Conservation (phyloP, 2,329 filamentous ascomycete genomes). For the Penicillium hesseltinei region DNA sequence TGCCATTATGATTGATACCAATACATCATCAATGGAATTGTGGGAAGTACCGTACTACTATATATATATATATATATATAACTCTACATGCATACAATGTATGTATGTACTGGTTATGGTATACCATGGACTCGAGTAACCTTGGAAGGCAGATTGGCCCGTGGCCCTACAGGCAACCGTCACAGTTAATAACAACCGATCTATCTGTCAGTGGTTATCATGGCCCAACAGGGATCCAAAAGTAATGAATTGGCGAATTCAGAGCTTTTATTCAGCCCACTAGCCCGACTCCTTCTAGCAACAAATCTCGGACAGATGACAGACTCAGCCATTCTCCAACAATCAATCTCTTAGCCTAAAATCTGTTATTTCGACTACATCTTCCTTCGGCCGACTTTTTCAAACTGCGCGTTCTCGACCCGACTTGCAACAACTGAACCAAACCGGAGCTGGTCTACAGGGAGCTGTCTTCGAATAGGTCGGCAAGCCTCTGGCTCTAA, state of each 20-base stretch:
- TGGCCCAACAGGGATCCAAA: no score
- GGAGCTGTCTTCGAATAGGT: slow-evolving; percentile 10
- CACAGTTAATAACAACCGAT: no score
- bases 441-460: slow-evolving; percentile 13
- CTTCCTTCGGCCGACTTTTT: slow-evolving; percentile 2
- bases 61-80: no score
- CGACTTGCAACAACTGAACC: slow-evolving; percentile 6
- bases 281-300: neutral
- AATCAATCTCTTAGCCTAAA: neutral
- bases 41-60: no score
- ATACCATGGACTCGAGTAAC: no score
- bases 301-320: neutral
- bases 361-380: slow-evolving; percentile 4
- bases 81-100: no score
- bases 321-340: neutral
- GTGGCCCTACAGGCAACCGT: no score
- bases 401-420: slow-evolving; percentile 1
- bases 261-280: neutral
- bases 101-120: no score
- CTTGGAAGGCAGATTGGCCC: no score
- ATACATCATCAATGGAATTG: no score
- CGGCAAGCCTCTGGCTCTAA: slow-evolving; percentile 1
- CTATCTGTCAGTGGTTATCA: no score
- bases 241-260: neutral
- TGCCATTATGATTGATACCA: no score